Conservation (phyloP, 495 filamentous ascomycete species). For the Tetracladium setigerum region DNA sequence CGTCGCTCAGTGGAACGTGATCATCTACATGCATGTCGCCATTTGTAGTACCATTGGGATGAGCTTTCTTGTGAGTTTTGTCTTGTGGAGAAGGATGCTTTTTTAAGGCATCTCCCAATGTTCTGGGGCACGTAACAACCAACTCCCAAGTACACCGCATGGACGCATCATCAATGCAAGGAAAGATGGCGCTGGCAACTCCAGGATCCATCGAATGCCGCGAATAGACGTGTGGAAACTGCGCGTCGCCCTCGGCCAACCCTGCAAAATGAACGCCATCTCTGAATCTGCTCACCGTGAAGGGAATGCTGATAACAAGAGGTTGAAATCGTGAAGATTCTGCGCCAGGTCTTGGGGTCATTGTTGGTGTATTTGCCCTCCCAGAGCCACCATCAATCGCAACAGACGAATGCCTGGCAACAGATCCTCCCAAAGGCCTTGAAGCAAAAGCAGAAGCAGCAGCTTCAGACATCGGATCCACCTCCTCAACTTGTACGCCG, state of each 20-base stretch:
- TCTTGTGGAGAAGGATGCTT: conserved; percentile 8
- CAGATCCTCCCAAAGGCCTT: conserved; percentile 12
- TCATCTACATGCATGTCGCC: conserved; percentile 26
- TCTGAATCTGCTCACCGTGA: conserved; percentile 58
- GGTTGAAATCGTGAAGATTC: conserved; percentile 19
- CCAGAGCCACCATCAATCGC: conserved; percentile 10
- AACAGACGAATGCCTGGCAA: conserved; percentile 10
- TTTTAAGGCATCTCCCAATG: conserved; percentile 73
- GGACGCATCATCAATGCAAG: conserved; percentile 77
- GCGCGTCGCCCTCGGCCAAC: conserved; percentile 61
- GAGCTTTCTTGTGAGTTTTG: conserved; percentile 1
- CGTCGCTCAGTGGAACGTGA: conserved; percentile 45
- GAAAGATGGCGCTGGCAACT: conserved; percentile 79
- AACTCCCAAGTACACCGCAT: conserved; percentile 82
- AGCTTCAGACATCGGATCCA: conserved; percentile 46
- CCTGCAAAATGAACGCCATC: conserved; percentile 93
- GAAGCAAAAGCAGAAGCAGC: conserved; percentile 35
- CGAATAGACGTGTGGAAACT: conserved; percentile 89
- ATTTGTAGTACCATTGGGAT: conserved; percentile 16
- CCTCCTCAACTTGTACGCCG: conserved; percentile 56
- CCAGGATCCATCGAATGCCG: conserved; percentile 70
- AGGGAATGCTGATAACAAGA: conserved; percentile 55
- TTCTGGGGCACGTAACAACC: conserved; percentile 74
- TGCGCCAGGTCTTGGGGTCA: conserved; percentile 17
- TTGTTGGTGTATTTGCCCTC: background rate